phyloP scores from a whole-genome alignment of 306 rosid species.

The Rubus parviflorus region DNA sequence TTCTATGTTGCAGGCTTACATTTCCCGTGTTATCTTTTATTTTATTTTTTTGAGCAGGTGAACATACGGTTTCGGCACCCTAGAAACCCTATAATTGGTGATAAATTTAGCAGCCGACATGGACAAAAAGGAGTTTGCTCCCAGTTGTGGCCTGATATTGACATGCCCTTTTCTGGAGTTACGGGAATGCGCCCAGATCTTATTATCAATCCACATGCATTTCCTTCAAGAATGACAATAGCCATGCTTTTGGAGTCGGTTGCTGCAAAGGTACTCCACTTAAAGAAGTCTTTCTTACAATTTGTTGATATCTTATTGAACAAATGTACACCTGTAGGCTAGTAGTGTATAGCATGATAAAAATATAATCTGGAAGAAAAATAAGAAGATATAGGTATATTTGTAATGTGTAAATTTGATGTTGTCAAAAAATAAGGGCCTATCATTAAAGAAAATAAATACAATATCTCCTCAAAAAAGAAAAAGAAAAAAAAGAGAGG shows the following conservation, averaged over 20 bases:
- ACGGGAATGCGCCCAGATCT: conserved; percentile 99
- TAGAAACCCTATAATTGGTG: conserved; percentile 90
- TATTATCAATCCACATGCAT: conserved; percentile 97
- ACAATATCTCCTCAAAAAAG: too few relatives aligned
- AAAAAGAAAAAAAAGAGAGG: too few relatives aligned
- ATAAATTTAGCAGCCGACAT: conserved; percentile 97
- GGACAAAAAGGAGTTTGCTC: conserved; percentile 99
- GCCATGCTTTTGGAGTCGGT: conserved; percentile 98
- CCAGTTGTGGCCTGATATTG: conserved; percentile 96
- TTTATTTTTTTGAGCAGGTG: conserved; percentile 48
- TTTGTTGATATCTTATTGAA: background rate
- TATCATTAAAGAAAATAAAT: too few relatives aligned
- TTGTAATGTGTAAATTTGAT: too few relatives aligned
- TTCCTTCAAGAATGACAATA: conserved; percentile 99
- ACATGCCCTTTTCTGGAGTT: conserved; percentile 95
- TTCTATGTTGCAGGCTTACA: background rate
- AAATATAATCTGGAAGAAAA: background rate
- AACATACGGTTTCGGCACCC: conserved; percentile 92
- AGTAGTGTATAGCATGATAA: background rate
- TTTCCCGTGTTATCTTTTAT: background rate
- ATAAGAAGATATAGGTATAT: background rate
- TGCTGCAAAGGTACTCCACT: conserved; percentile 80
- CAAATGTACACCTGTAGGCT: background rate
- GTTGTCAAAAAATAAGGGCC: too few relatives aligned
- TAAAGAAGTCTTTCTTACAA: background rate